phyloP scores from a whole-genome alignment of 345 rosid genomes.

The Bruguiera gymnorhiza region DNA sequence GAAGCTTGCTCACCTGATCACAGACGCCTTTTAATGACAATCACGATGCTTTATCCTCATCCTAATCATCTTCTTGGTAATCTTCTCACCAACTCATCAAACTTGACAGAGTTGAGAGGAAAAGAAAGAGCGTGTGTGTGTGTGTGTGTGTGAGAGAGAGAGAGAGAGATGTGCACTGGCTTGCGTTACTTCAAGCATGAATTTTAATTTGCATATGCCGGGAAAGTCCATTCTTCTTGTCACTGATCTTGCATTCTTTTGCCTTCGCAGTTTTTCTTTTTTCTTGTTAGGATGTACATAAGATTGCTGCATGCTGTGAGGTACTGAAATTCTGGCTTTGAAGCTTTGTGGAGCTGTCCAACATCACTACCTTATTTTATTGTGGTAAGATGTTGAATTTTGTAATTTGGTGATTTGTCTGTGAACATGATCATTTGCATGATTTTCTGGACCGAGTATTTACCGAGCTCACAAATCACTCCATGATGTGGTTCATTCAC shows the following conservation, averaged over 20 bases:
- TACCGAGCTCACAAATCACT: too few relatives aligned
- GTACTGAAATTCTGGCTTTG: neutral
- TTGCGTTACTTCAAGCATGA: neutral
- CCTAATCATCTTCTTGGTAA: slow-evolving; percentile 14
- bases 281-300: slow-evolving; percentile 19
- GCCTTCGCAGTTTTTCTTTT: neutral
- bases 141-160: too few relatives aligned
- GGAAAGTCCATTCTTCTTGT: neutral
- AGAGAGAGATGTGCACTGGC: neutral
- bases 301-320: neutral
- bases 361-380: neutral
- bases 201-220: neutral
- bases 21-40: slow-evolving; percentile 20
- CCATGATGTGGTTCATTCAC: too few relatives aligned
- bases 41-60: slow-evolving; percentile 20
- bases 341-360: slow-evolving; percentile 5
- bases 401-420: neutral
- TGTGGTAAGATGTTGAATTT: slow-evolving; percentile 12
- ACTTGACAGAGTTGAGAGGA: neutral
- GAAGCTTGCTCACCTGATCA: slow-evolving; percentile 39
- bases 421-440: neutral
- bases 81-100: neutral
- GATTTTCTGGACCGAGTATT: neutral
- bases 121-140: too few relatives aligned
- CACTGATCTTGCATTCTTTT: neutral